Base-by-base conservation (phyloP, 371 early-diverging fungal species). In the Rhizopus stolonifer region DNA sequence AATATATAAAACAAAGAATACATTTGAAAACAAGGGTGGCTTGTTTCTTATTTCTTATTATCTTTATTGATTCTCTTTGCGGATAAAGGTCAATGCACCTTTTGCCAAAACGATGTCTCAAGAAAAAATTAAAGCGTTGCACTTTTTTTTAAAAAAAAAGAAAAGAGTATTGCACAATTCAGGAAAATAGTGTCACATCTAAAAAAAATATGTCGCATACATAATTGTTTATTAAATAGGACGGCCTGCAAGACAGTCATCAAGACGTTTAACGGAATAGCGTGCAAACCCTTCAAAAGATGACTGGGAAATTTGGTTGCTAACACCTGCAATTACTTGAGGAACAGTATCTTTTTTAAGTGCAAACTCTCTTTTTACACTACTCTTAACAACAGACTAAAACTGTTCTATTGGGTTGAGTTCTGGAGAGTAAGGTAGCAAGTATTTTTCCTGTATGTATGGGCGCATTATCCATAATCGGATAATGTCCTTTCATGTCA, bases 391-490 rank as follows among this genome's bases (percentile, higher is more conserved):
- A 34, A 46, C 51, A 33, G 63, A 45, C 54, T 54, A 62, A 54
- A 62, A 53, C 39, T 57, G 56, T 29, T 62, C 51, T 25, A 62
- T 57, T 57, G 54, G 63, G 36, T 62, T 62, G 49, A 54, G 58
- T 55, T 48, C 47, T 54, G 63, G 54, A 38, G 59, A 58, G 46
- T 62, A 58, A 23, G 63, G 50, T 57, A 58, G 54, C 26, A 63
- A 25, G 46, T 46, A 63, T 54, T 23, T 49, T 54, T 13, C 34
- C 25, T 43, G 46, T 49, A 50, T 60, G 42, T 54, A 54, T 54
- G 36, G 54, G 60, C 17, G 54, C 50, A 50, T 54, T 50, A 18
- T 60, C 55, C 61, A 60, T 60, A 29, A 60, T 60, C 32, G 46
- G 46, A 31, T 49, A 60, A 54, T 50, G 54, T 42, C 42, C 60